These are phyloP conservation scores for Trichosporon coremiiforme DNA, from an alignment of 1,284 basidiomycete species.

Conservation along the genomic window DNA sequence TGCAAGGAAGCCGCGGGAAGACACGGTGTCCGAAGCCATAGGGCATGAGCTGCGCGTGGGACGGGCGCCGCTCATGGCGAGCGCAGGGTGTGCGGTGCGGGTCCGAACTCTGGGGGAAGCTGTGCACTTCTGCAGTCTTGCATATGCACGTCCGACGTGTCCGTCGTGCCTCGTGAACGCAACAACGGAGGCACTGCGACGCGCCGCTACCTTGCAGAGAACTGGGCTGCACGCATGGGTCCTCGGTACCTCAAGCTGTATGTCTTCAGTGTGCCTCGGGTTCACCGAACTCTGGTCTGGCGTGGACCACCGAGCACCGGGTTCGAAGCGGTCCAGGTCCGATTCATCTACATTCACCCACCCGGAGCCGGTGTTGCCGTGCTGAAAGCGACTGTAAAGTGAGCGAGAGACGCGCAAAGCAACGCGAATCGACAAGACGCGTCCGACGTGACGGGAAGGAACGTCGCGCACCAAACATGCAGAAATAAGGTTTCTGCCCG, in stretches of 20 bases:
- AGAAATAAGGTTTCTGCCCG: slow-evolving; percentile 6
- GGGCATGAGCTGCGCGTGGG: not conserved
- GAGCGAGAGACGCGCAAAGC: not conserved
- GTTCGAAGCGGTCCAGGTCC: not conserved
- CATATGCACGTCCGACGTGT: not conserved
- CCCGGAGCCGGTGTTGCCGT: not conserved
- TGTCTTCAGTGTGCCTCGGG: not conserved
- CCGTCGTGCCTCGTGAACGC: not conserved
- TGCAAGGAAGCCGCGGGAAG: not conserved
- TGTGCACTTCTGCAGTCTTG: not conserved
- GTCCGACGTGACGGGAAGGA: slow-evolving; percentile 1
- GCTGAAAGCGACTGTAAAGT: not conserved
- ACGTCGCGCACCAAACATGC: not conserved
- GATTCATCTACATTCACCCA: not conserved
- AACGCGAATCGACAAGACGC: not conserved
- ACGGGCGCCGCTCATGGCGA: not conserved
- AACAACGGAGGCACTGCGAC: not conserved
- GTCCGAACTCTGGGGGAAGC: not conserved
- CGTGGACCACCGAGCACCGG: not conserved
- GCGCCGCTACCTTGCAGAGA: too few relatives aligned
- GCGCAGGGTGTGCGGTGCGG: not conserved
- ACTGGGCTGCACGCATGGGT: not conserved
- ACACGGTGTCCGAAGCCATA: not conserved
- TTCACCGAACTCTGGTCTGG: too few relatives aligned
- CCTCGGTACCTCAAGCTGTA: not conserved